Evolutionary conservation across 768 basidiomycete species (phyloP).

Genomic region (Lactarius sp.): DNA sequence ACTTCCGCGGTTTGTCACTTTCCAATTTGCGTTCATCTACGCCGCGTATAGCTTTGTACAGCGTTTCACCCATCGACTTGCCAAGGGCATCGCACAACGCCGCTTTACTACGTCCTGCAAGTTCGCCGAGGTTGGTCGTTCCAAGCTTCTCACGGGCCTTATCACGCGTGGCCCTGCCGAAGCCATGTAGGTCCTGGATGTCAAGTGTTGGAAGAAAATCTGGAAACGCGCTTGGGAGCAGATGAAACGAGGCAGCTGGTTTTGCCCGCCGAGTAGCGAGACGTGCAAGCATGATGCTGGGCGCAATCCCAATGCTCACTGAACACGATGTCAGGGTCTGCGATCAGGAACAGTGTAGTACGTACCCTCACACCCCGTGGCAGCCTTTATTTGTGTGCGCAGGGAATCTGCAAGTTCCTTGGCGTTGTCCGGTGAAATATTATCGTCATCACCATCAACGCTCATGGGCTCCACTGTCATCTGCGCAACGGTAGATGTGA

Average conservation of each 20-base stretch:
- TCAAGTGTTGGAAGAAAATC: slow-evolving; percentile 60
- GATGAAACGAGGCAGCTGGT: slow-evolving; percentile 81
- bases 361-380: slow-evolving; percentile 84
- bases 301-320: slow-evolving; percentile 91
- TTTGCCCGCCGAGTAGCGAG: slow-evolving; percentile 90
- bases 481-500: slow-evolving; percentile 54
- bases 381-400: slow-evolving; percentile 64
- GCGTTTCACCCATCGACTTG: slow-evolving; percentile 72
- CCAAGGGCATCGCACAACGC: slow-evolving; percentile 71
- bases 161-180: slow-evolving; percentile 68
- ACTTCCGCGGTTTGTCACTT: slow-evolving; percentile 81
- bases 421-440: slow-evolving; percentile 48
- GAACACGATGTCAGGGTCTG: background rate
- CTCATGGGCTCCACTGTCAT: slow-evolving; percentile 25
- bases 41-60: slow-evolving; percentile 81
- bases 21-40: slow-evolving; percentile 77
- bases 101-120: slow-evolving; percentile 57
- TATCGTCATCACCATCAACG: slow-evolving; percentile 32
- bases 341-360: slow-evolving; percentile 7
- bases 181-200: slow-evolving; percentile 81
- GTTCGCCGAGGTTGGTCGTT: slow-evolving; percentile 61
- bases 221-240: slow-evolving; percentile 48
- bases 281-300: slow-evolving; percentile 90
- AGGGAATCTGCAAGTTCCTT: slow-evolving; percentile 78
- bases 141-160: slow-evolving; percentile 82